Base-by-base conservation (phyloP, 768 basidiomycete species). In the Lentinula boryana region DNA sequence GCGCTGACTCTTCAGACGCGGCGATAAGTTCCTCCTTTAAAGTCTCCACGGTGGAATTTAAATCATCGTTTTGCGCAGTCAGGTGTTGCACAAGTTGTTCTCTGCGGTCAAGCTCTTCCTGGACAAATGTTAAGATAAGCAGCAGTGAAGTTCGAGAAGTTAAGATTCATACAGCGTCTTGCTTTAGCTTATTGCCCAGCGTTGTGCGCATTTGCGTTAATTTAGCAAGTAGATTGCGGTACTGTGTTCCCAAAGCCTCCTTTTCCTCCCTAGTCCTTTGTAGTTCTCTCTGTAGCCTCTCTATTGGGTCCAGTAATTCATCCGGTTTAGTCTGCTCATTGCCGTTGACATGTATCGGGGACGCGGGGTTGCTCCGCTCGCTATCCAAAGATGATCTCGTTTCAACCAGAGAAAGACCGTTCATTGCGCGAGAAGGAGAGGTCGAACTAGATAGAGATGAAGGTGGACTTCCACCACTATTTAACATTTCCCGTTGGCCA, bases 71-170 rank as follows among this genome's bases (percentile, higher is more conserved):
- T 68, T 93, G 86, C 2, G 81, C 83, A 2, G 83, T 86, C 31
- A 99, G 75, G 62, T 87, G 84, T 61, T 90, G 89, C 36, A 97
- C 82, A 38, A 88, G 80, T 66, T 91, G 87, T 69, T 95, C 95
- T 63, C 93, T 82, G 64, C 94, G 83, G 79, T 98, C 97, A 46
- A 99, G 88, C 81, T 98, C 97, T 86, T 98, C 97, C 96, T 99
- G 78, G 59, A 66, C 68, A 66, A 51, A 36, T 40, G 60, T 63
- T 71, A 49, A 40, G 40, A 65, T 46, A 62, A 55, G 61, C 62
- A 63, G 57, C 12, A 36, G 40, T 16, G 31, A 61, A 10, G 43
- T 23, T 40, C 1, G 43, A 5, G 38, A 40, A 62, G 43, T n/a
- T 31, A 31, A 23, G 4, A n/a, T 36, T 71, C 79, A 64, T 77